phyloP scores from a whole-genome alignment of 2,329 filamentous ascomycete species.

The Neofusicoccum parvum region DNA sequence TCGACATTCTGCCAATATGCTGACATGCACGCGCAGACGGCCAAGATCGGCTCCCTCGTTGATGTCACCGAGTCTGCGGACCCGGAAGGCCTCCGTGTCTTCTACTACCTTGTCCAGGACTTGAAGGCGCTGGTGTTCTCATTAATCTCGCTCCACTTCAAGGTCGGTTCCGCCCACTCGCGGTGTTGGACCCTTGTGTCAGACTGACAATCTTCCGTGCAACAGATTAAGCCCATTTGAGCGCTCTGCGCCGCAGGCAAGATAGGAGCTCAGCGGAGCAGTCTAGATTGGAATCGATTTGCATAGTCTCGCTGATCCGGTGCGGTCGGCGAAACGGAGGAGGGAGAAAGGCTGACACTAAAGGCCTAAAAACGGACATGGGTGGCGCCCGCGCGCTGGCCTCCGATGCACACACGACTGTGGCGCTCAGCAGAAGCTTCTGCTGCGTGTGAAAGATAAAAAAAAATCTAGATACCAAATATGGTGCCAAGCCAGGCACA shows the following conservation, averaged over 20 bases:
- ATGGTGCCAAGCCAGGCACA: conserved; percentile 6
- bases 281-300: not conserved
- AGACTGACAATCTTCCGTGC: not conserved
- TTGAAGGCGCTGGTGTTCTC: conserved; percentile 96
- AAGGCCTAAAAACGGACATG: not conserved
- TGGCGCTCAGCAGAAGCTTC: not conserved
- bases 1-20: not conserved
- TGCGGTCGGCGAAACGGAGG: not conserved
- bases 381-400: not conserved
- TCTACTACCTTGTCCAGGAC: conserved; percentile 98
- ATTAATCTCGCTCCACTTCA: conserved; percentile 94
- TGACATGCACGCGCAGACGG: conserved; percentile 63
- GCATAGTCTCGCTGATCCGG: not conserved
- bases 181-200: not conserved
- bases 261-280: not conserved
- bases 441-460: not conserved
- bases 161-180: conserved; percentile 53
- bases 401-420: not conserved
- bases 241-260: not conserved
- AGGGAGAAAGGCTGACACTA: not conserved
- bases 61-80: conserved; percentile 96
- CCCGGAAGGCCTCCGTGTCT: conserved; percentile 92
- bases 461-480: conserved; percentile 6
- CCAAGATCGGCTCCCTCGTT: conserved; percentile 95
- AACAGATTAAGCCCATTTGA: conserved; percentile 71